Evolutionary conservation across 129 eudicot genomes (phyloP).

Genomic region (Chrysanthemum lavandulifolium): DNA sequence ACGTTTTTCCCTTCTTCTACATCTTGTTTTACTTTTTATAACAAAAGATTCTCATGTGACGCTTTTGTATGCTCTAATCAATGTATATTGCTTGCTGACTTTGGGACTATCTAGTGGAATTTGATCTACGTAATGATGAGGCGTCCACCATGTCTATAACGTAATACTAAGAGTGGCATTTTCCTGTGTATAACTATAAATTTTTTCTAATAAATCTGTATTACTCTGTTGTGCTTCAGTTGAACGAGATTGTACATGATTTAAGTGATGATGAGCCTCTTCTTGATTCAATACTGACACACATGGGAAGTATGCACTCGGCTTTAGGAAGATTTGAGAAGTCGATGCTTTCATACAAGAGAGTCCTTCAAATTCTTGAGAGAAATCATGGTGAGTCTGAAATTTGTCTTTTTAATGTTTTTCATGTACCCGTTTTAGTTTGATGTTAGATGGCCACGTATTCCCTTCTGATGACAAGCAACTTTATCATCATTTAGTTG

Average conservation of each 20-base stretch:
- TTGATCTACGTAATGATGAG: not conserved
- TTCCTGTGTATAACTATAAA: not conserved
- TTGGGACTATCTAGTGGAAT: not conserved
- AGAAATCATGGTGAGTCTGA: conserved; percentile 48
- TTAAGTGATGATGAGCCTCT: conserved; percentile 67
- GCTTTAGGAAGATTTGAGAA: conserved; percentile 60
- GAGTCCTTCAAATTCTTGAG: conserved; percentile 54
- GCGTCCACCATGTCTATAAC: not conserved
- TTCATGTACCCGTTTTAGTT: not conserved
- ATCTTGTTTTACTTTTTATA: not conserved
- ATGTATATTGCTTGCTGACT: not conserved
- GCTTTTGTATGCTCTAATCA: not conserved
- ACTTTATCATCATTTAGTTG: too few relatives aligned
- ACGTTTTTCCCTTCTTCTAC: not conserved
- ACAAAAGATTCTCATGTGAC: not conserved
- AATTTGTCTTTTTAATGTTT: not conserved
- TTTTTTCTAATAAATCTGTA: conserved; percentile 8
- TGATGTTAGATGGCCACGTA: not conserved
- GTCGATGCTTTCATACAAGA: conserved; percentile 49
- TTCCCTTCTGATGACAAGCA: not conserved
- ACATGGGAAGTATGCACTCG: conserved; percentile 86
- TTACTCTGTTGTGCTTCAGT: conserved; percentile 39
- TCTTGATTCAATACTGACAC: conserved; percentile 73
- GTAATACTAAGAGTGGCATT: not conserved
- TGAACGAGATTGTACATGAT: conserved; percentile 53